These are phyloP conservation scores for Datura wrightii DNA, from an alignment of 257 asterid species.

Conservation along the genomic window DNA sequence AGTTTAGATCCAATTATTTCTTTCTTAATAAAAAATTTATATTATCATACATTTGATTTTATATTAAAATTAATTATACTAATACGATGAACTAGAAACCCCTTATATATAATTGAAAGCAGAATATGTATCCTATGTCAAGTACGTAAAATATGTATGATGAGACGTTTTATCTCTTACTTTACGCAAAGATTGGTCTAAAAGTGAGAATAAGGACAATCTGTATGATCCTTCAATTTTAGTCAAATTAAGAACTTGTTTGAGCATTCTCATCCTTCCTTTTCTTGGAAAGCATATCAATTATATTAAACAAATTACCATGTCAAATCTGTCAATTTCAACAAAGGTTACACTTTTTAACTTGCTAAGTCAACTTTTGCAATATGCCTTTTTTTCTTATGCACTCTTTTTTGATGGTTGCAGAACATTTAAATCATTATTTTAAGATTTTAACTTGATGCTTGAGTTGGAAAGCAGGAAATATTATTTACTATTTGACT, in stretches of 20 bases:
- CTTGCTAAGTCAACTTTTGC: background rate
- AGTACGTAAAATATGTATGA: background rate
- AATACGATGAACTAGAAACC: background rate
- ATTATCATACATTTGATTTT: background rate
- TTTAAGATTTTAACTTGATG: background rate
- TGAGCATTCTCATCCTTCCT: slow-evolving; percentile 23
- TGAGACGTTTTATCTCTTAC: background rate
- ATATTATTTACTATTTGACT: background rate
- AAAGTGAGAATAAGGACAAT: slow-evolving; percentile 25
- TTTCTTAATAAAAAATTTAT: background rate
- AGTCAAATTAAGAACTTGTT: slow-evolving; percentile 22
- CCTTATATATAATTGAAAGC: background rate
- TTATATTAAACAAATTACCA: slow-evolving; percentile 1
- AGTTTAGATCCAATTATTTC: background rate
- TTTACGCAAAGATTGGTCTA: background rate
- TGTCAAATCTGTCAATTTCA: background rate
- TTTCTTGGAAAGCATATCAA: slow-evolving; percentile 17
- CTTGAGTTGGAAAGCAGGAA: slow-evolving; percentile 1
- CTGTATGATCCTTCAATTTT: slow-evolving; percentile 15
- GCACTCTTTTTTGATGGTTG: background rate
- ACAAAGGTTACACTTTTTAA: slow-evolving; percentile 1
- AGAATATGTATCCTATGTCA: background rate
- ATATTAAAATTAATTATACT: background rate
- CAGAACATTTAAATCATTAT: background rate
- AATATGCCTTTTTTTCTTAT: background rate